A percentile compares a stretch with the other conserved stretches of the same genome.
phyloP scores from a whole-genome alignment of 2,329 filamentous ascomycete genomes.

The Xylariales sp. region DNA sequence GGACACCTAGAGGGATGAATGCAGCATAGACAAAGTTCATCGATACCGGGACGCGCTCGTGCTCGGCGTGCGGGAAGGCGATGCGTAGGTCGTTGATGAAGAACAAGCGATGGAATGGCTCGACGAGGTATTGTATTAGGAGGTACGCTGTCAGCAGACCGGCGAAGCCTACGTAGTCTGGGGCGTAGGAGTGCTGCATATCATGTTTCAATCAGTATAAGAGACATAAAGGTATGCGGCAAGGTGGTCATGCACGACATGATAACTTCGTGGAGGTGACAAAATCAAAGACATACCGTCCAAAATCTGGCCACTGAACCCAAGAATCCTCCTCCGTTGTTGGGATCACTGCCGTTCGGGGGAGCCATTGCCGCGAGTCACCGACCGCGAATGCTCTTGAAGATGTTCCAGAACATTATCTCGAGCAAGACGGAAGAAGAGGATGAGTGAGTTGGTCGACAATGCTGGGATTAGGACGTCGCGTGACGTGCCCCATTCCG shows the following conservation, averaged over 20 bases:
- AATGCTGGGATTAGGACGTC: not conserved
- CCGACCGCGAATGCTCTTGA: slow-evolving; percentile 35
- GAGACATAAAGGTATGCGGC: too few relatives aligned
- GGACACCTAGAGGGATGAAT: slow-evolving; percentile 61
- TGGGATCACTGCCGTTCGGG: slow-evolving; percentile 16
- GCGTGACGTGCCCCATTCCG: not conserved
- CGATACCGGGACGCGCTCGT: slow-evolving; percentile 76
- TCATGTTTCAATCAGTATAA: not conserved
- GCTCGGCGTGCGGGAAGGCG: slow-evolving; percentile 77
- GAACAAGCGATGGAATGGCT: slow-evolving; percentile 94
- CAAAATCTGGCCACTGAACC: slow-evolving; percentile 39
- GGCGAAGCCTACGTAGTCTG: slow-evolving; percentile 78
- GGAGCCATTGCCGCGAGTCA: slow-evolving; percentile 41
- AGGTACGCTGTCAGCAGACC: slow-evolving; percentile 66
- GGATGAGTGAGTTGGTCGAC: not conserved
- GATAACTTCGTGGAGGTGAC: too few relatives aligned
- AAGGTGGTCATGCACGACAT: too few relatives aligned
- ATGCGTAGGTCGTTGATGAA: slow-evolving; percentile 79
- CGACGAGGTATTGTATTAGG: slow-evolving; percentile 62
- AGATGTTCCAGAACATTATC: slow-evolving; percentile 32
- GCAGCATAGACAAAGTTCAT: slow-evolving; percentile 79
- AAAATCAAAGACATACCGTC: slow-evolving; percentile 42
- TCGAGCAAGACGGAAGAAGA: not conserved
- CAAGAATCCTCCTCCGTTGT: slow-evolving; percentile 17
- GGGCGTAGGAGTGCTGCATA: slow-evolving; percentile 70